These are phyloP conservation scores for Aspergillus piperis DNA, from an alignment of 2,329 filamentous ascomycete genomes.

Conservation along the genomic window DNA sequence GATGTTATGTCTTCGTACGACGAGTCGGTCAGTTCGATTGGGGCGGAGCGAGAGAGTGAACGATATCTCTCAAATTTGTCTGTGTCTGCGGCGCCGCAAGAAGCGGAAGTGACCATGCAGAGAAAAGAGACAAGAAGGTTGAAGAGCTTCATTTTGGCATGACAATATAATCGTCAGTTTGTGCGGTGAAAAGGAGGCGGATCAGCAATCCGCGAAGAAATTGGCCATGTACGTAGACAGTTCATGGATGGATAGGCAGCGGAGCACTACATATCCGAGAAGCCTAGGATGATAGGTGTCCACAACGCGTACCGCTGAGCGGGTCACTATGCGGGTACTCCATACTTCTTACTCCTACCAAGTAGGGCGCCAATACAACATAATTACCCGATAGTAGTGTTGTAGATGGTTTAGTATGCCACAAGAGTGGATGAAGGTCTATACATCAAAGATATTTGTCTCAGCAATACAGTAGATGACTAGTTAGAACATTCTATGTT, in stretches of 20 bases:
- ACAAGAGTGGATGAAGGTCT: no score
- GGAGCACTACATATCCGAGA: not conserved
- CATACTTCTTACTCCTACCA: not conserved
- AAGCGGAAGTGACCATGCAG: conserved; percentile 29
- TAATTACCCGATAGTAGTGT: no score
- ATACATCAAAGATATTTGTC: no score
- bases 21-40: conserved; percentile 76
- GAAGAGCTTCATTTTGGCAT: conserved; percentile 37
- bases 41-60: conserved; percentile 64
- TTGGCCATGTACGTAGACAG: conserved; percentile 2
- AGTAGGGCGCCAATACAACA: no score
- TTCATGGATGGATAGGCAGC: not conserved
- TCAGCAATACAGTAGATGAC: no score
- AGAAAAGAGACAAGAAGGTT: conserved; percentile 43
- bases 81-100: conserved; percentile 56
- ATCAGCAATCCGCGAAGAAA: conserved; percentile 5
- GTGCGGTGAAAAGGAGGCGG: not conserved
- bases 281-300: conserved; percentile 1
- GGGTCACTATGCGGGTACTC: not conserved
- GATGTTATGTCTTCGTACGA: conserved; percentile 75
- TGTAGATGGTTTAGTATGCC: no score
- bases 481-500: no score
- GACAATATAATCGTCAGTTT: not conserved
- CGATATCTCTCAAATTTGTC: conserved; percentile 74
- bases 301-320: not conserved